These are phyloP conservation scores for Carex parvula DNA, from an alignment of 176 grass and related monocot species.

Conservation along the genomic window DNA sequence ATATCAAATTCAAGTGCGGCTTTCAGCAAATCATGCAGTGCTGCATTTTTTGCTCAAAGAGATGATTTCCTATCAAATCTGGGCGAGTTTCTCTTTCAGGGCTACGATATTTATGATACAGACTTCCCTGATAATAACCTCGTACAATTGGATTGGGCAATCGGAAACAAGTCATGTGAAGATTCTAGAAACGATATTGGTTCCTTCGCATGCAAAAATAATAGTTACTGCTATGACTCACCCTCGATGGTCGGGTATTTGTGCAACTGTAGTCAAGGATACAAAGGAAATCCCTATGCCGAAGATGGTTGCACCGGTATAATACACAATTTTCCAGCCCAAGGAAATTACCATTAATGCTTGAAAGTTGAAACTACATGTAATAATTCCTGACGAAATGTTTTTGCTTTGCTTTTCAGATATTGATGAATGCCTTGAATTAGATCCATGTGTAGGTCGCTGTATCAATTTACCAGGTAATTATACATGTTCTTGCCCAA, in stretches of 20 bases:
- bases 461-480: constrained; percentile 13
- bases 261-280: constrained; percentile 13
- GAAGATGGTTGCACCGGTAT: constrained; percentile 2
- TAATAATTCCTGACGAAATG: neutral
- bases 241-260: neutral
- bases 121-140: no score
- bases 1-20: neutral
- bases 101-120: no score
- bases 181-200: neutral
- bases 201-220: neutral
- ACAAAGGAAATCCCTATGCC: constrained; percentile 35
- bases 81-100: neutral
- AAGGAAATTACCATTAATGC: neutral
- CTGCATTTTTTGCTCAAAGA: neutral
- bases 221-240: neutral
- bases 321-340: neutral
- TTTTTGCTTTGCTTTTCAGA: neutral
- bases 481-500: constrained; percentile 9
- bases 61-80: neutral
- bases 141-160: neutral
- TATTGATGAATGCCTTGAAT: neutral
- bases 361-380: neutral
- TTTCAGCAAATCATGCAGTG: neutral
- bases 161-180: neutral
- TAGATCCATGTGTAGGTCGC: neutral